A percentile compares a stretch with the other conserved stretches of the same genome.
phyloP scores from a whole-genome alignment of 1,284 basidiomycete species.

The Ganoderma leucocontextum region DNA sequence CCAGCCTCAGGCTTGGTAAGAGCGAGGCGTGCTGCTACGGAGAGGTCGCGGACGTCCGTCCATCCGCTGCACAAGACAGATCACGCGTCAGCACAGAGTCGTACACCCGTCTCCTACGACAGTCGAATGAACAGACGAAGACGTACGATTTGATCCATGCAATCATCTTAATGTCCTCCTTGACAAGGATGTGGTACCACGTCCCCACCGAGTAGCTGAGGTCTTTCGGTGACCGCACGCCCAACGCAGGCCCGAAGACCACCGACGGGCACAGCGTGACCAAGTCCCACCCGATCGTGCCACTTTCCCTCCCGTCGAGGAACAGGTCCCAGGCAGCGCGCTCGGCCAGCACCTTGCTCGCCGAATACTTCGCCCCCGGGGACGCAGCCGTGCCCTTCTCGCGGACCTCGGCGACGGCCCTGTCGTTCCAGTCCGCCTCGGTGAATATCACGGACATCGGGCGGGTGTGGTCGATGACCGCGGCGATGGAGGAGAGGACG shows the following conservation, averaged over 20 bases:
- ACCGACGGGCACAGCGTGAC: slow-evolving; percentile 63
- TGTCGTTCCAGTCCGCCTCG: slow-evolving; percentile 72
- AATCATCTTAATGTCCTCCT: slow-evolving; percentile 32
- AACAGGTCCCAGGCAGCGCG: slow-evolving; percentile 61
- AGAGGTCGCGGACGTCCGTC: slow-evolving; percentile 71
- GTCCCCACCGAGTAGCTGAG: slow-evolving; percentile 60
- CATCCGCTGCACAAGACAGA: slow-evolving; percentile 38
- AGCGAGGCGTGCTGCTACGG: slow-evolving; percentile 60
- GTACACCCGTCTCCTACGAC: background rate
- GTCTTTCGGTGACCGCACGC: slow-evolving; percentile 51
- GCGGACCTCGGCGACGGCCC: slow-evolving; percentile 55
- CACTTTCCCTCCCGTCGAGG: slow-evolving; percentile 56
- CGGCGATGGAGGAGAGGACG: slow-evolving; percentile 64
- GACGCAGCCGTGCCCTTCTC: slow-evolving; percentile 57
- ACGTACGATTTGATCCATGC: slow-evolving; percentile 5
- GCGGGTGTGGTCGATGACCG: slow-evolving; percentile 46
- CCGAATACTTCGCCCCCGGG: slow-evolving; percentile 55
- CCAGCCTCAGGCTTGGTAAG: slow-evolving; percentile 60
- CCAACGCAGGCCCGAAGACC: slow-evolving; percentile 56
- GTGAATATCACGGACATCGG: slow-evolving; percentile 38
- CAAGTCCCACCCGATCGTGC: slow-evolving; percentile 59
- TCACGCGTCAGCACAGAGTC: background rate
- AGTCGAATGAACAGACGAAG: background rate
- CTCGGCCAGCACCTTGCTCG: slow-evolving; percentile 76
- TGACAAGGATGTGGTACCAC: slow-evolving; percentile 44